phyloP scores from a whole-genome alignment of 805 yeast genomes.

The Candida anglica region DNA sequence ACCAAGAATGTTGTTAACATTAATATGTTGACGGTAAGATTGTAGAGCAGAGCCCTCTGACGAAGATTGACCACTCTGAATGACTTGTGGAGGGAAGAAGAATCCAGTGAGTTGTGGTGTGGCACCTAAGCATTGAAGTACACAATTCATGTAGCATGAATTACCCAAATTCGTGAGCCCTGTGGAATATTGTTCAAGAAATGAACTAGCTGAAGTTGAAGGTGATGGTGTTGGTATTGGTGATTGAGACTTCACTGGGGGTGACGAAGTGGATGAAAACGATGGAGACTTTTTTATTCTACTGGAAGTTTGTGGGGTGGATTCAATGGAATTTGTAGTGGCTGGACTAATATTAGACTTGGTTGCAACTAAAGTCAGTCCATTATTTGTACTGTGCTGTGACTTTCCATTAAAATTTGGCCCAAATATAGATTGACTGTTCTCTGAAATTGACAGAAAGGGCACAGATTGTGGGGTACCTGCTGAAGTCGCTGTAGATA shows the following conservation, averaged over 20 bases:
- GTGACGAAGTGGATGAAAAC: too few relatives aligned
- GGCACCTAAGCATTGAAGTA: constrained; percentile 80
- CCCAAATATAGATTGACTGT: too few relatives aligned
- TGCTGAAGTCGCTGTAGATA: constrained; percentile 1
- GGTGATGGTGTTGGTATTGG: background rate
- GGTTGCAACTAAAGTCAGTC: too few relatives aligned
- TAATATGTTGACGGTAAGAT: constrained; percentile 62
- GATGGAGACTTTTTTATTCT: too few relatives aligned
- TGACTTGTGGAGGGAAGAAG: constrained; percentile 42
- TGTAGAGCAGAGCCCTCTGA: constrained; percentile 7
- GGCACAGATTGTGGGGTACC: too few relatives aligned
- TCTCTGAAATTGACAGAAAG: too few relatives aligned
- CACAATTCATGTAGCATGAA: constrained; percentile 90
- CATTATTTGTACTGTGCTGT: too few relatives aligned
- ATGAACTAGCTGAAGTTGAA: background rate
- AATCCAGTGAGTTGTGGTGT: constrained; percentile 61
- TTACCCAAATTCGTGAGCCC: constrained; percentile 84
- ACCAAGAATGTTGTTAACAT: constrained; percentile 70
- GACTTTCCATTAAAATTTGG: too few relatives aligned
- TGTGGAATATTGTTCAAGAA: background rate
- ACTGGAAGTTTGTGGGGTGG: too few relatives aligned
- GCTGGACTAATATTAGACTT: too few relatives aligned
- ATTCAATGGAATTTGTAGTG: too few relatives aligned
- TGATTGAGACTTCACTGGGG: too few relatives aligned
- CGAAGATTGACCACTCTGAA: constrained; percentile 4